Base-by-base conservation (phyloP, 208 protist genomes). In the Wallacemonas sp. region DNA sequence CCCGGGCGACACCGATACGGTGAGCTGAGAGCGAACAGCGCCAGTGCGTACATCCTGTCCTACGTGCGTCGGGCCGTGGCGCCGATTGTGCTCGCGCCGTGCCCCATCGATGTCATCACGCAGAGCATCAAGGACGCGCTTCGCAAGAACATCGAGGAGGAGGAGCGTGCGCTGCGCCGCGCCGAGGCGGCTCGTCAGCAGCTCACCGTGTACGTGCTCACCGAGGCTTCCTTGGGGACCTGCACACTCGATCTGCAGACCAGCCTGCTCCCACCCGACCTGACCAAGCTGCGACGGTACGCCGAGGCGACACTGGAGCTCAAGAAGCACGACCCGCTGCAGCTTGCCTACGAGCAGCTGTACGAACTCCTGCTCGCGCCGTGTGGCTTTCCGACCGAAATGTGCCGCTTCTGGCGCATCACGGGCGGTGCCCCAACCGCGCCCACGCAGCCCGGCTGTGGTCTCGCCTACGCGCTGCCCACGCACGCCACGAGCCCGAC, bases 31-130 rank as follows among this genome's bases (percentile, higher is more conserved):
- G 61, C 62, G 26, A 64, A 36, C 29, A 72, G 52, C 27, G 65
- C 75, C 19, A 95, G 81, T 68, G 89, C 89, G 9, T 95, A 95
- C 76, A 87, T 95, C 57, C 63, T 92, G 5, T 89, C 80, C 21
- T 95, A 95, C 78, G 82, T 95, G 44, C 85, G 89, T 6, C 89
- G 86, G 21, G 70, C 81, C 3, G 83, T 87, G 38, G 82, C 81
- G 17, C 34, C 79, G 34, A 65, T 61, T 30, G 70, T 95, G 16
- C 78, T 95, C 9, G 79, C 78, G 17, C 79, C 78, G 23, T 78
- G 76, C 27, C 73, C 81, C 34, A 85, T 69, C 12, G 78, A 89
- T 46, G 84, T 86, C 74, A 79, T 92, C 44, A 65, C 85, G 2
- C 74, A 81, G 54, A 60, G 68, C 1, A 80, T 92, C 26, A 81